Percentiles rank a stretch among this genome's conserved stretches.
phyloP scores from a whole-genome alignment of 1,284 basidiomycete genomes.

The Macrocybe sp. region DNA sequence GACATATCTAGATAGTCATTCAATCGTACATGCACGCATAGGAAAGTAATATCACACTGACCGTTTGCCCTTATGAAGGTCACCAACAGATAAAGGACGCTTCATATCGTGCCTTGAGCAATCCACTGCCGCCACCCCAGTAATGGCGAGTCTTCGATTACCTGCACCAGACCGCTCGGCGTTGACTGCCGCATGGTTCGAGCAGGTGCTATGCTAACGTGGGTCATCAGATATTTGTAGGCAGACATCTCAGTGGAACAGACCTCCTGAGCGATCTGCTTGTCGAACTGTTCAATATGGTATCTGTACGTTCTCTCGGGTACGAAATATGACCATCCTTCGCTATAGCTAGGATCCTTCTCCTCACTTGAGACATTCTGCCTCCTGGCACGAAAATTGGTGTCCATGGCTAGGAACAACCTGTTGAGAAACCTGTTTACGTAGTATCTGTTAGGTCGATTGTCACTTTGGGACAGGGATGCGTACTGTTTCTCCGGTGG shows the following conservation, averaged over 20 bases:
- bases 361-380: conserved; percentile 17
- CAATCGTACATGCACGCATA: not conserved
- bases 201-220: conserved; percentile 16
- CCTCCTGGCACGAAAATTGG: conserved; percentile 23
- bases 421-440: not conserved
- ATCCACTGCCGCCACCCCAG: conserved; percentile 17
- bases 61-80: conserved; percentile 22
- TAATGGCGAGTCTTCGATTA: conserved; percentile 10
- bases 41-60: conserved; percentile 4
- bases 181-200: conserved; percentile 19
- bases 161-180: conserved; percentile 3
- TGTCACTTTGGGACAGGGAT: not conserved
- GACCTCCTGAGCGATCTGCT: not conserved
- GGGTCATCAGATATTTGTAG: not conserved
- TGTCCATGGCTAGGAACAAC: conserved; percentile 21
- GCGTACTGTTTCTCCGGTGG: conserved; percentile 3
- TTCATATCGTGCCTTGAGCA: conserved; percentile 22
- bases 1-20: not conserved
- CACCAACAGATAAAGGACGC: conserved; percentile 17
- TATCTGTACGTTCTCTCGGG: conserved; percentile 15
- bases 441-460: not conserved
- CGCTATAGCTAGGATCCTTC: conserved; percentile 17
- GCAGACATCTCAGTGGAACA: not conserved
- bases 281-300: conserved; percentile 12
- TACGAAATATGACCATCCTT: conserved; percentile 22